These are phyloP conservation scores for Xylariaceae sp. DNA, from an alignment of 2,329 filamentous ascomycete genomes.

Conservation along the genomic window DNA sequence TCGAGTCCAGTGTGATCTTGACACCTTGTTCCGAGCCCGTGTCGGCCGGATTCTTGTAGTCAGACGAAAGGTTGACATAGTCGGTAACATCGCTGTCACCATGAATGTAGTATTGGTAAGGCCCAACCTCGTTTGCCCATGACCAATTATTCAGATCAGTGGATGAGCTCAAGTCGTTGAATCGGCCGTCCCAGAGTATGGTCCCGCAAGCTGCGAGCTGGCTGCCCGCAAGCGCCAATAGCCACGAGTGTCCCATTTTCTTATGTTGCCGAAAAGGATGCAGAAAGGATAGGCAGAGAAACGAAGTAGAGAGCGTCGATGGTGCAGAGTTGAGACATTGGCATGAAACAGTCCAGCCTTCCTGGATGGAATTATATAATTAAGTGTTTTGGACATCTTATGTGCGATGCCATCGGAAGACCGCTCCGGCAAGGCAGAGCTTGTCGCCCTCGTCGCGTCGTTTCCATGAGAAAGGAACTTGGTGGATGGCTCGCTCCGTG, in stretches of 20 bases:
- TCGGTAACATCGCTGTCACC: constrained; percentile 49
- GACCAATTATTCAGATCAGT: constrained; percentile 53
- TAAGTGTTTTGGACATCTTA: too few relatives aligned
- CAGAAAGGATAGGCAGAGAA: neutral
- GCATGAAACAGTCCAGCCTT: too few relatives aligned
- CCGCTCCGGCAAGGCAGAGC: too few relatives aligned
- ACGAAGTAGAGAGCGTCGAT: neutral
- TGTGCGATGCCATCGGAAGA: too few relatives aligned
- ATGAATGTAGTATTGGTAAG: constrained; percentile 74
- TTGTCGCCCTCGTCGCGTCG: too few relatives aligned
- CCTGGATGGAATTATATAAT: too few relatives aligned
- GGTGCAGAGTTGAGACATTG: too few relatives aligned
- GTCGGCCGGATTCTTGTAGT: constrained; percentile 64
- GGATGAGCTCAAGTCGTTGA: constrained; percentile 48
- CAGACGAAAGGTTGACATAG: constrained; percentile 57
- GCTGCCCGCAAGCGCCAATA: constrained; percentile 20
- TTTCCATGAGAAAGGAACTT: too few relatives aligned
- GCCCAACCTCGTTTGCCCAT: constrained; percentile 57
- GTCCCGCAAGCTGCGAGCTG: constrained; percentile 37
- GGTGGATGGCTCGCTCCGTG: too few relatives aligned
- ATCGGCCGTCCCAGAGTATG: constrained; percentile 58
- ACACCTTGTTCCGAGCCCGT: constrained; percentile 58
- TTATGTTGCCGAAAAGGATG: neutral
- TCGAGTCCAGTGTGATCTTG: constrained; percentile 62
- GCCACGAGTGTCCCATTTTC: constrained; percentile 21